phyloP scores from a whole-genome alignment of 768 basidiomycete genomes.

The Mycena latifolia region DNA sequence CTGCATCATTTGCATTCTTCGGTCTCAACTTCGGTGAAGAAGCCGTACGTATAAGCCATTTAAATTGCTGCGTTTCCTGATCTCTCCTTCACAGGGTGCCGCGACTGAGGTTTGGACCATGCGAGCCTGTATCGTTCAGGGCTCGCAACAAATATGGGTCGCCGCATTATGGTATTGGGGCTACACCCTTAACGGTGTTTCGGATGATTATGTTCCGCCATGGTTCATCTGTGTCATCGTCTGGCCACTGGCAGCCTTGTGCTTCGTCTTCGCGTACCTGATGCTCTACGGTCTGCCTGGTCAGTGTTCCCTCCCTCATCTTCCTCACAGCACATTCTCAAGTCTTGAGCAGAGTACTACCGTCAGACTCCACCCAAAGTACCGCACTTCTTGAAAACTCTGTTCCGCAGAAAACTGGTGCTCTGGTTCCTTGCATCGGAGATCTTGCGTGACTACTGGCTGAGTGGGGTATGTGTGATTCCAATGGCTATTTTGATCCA shows the following conservation, averaged over 20 bases:
- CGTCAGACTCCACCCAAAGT: constrained; percentile 95
- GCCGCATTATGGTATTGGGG: constrained; percentile 98
- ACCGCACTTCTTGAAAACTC: constrained; percentile 89
- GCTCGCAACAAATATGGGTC: constrained; percentile 96
- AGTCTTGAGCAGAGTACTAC: constrained; percentile 74
- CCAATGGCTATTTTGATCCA: not conserved
- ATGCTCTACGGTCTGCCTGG: constrained; percentile 91
- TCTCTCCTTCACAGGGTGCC: constrained; percentile 70
- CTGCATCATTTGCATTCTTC: constrained; percentile 93
- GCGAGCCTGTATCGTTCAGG: constrained; percentile 93
- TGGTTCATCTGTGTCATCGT: constrained; percentile 88
- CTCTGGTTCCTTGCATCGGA: constrained; percentile 96
- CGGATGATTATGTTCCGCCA: constrained; percentile 69
- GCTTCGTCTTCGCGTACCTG: constrained; percentile 83
- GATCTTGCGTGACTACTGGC: constrained; percentile 92
- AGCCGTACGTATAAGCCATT: constrained; percentile 66
- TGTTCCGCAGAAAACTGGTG: constrained; percentile 92
- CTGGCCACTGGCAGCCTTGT: constrained; percentile 86
- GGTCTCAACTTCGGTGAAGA: constrained; percentile 98
- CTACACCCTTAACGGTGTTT: constrained; percentile 72
- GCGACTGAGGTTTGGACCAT: constrained; percentile 96
- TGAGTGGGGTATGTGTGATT: constrained; percentile 76
- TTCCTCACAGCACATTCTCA: constrained; percentile 4
- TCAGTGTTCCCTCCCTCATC: constrained; percentile 43
- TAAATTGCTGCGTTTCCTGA: not conserved